These are phyloP conservation scores for Trifolium dubium DNA, from an alignment of 306 rosid genomes.

Conservation along the genomic window DNA sequence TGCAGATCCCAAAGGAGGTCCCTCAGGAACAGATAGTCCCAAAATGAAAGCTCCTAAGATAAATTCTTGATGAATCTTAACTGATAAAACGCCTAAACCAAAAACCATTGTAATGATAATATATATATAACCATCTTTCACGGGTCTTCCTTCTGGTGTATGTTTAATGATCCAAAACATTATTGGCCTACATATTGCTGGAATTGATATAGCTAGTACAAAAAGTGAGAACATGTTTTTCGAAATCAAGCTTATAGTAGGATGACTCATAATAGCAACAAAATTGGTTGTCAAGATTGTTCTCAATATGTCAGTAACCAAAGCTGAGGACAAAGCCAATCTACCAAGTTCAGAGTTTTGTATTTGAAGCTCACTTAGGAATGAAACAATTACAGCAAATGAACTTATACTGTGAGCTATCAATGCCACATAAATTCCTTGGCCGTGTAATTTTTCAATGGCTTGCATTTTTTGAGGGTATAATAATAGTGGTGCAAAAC, in stretches of 20 bases:
- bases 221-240: background rate
- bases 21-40: slow-evolving; percentile 69
- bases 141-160: slow-evolving; percentile 64
- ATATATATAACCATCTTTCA: slow-evolving; percentile 41
- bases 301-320: slow-evolving; percentile 49
- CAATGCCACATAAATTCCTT: background rate
- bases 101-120: slow-evolving; percentile 43
- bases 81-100: slow-evolving; percentile 29
- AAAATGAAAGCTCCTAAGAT: slow-evolving; percentile 57
- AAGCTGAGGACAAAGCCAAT: slow-evolving; percentile 52
- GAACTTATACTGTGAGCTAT: slow-evolving; percentile 35
- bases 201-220: background rate
- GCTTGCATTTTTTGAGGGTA: background rate
- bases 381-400: slow-evolving; percentile 45
- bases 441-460: background rate
- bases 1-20: slow-evolving; percentile 69
- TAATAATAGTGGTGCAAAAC: background rate
- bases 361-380: slow-evolving; percentile 52
- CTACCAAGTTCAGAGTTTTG: slow-evolving; percentile 57
- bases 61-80: slow-evolving; percentile 37
- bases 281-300: background rate
- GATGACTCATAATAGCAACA: background rate
- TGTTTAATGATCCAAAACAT: slow-evolving; percentile 55
- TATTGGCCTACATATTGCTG: slow-evolving; percentile 45
- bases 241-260: rapidly evolving